Base-by-base conservation (phyloP, 495 filamentous ascomycete species). In the Evernia prunastri region DNA sequence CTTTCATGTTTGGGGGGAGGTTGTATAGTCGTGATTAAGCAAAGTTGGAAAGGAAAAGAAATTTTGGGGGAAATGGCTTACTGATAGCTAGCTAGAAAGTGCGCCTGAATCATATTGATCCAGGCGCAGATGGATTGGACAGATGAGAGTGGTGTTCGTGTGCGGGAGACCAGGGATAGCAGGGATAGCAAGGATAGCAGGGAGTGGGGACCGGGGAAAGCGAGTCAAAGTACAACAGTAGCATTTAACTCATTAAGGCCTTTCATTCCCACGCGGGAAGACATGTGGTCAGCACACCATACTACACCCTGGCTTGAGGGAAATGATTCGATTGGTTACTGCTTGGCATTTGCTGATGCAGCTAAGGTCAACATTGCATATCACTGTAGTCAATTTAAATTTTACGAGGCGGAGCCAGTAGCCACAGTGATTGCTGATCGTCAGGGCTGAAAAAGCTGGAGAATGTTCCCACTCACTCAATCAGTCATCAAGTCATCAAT, bases 241-340 rank as follows among this genome's bases (percentile, higher is more conserved):
- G 49, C 49, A 53, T 51, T 29, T n/a, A n/a, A n/a, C n/a, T n/a
- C n/a, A 27, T 40, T 40, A n/a, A 53, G 13, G 27, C 27, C 0
- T 31, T 54, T 29, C 27, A 33, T 54, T 54, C 29, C n/a, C n/a
- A 6, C 29, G 29, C 51, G 51, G 51, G 51, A 54, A 54, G 29
- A 29, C 51, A 54, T 54, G 51, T 54, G 51, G 51, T 54, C 51
- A 54, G 51, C 51, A 54, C 6, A 33, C 6, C 51, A 4, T 53
- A 54, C 27, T 29, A 54, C 6, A 33, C 6, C 51, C 3, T 53
- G 27, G 49, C 49, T 29, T 53, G 9, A 25, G 5, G 12, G 13
- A 31, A 53, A 7, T 4, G 15, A 3, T 27, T 6, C 31, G 49
- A 53, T 53, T 53, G 11, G 49, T 27, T 45, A 37, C 6, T 45